phyloP scores from a whole-genome alignment of 495 filamentous ascomycete genomes.

The Penicillium alfredii region DNA sequence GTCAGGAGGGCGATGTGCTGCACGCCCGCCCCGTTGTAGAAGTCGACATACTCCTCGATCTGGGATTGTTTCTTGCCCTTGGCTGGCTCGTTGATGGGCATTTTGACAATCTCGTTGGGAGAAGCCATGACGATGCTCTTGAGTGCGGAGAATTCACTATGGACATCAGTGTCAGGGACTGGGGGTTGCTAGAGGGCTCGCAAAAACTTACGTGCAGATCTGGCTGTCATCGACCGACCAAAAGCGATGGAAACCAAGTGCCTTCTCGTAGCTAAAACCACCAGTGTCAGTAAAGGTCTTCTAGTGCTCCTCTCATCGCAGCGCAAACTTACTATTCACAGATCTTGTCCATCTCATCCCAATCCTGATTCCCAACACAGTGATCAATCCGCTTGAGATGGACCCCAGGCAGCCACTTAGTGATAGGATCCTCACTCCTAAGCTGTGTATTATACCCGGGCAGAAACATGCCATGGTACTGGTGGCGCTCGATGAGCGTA shows the following conservation, averaged over 20 bases:
- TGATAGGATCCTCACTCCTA: conserved; percentile 42
- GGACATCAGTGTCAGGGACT: not conserved
- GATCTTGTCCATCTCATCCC: conserved; percentile 76
- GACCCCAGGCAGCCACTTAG: conserved; percentile 51
- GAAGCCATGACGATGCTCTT: conserved; percentile 83
- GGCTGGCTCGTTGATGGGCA: conserved; percentile 96
- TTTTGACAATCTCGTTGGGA: conserved; percentile 77
- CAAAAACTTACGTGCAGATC: conserved; percentile 59
- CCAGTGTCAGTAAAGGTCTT: conserved; percentile 13
- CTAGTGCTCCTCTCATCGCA: too few species aligned
- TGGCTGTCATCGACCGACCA: conserved; percentile 87
- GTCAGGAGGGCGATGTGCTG: conserved; percentile 89
- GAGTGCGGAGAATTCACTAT: conserved; percentile 71
- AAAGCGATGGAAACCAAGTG: conserved; percentile 89
- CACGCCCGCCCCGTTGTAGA: conserved; percentile 78
- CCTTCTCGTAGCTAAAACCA: conserved; percentile 63
- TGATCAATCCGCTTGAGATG: conserved; percentile 72
- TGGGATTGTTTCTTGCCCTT: conserved; percentile 78
- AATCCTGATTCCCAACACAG: conserved; percentile 91
- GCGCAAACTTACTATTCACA: conserved; percentile 59
- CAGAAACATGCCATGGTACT: conserved; percentile 68
- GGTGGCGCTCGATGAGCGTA: conserved; percentile 64
- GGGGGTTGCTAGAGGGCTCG: not conserved
- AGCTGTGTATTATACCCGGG: conserved; percentile 62
- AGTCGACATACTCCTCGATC: conserved; percentile 89